Conservation (phyloP, 495 filamentous ascomycete genomes). For the Penicillium cinerascens region DNA sequence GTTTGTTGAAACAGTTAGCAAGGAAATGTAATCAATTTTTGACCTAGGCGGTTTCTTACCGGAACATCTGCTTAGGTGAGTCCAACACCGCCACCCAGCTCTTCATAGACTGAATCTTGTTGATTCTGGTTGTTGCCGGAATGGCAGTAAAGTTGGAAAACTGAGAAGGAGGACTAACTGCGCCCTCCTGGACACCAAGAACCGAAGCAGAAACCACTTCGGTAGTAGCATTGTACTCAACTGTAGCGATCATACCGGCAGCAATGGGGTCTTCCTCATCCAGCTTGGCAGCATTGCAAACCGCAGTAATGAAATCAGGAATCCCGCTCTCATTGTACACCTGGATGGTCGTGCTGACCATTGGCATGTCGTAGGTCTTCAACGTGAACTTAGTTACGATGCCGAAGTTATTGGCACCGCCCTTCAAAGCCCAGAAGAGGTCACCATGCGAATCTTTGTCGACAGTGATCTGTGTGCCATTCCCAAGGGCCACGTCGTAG, state of each 20-base stretch:
- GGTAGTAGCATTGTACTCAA: conserved; percentile 23
- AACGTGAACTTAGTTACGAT: conserved; percentile 46
- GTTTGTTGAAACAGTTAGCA: background rate
- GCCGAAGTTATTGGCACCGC: conserved; percentile 42
- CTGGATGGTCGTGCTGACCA: conserved; percentile 33
- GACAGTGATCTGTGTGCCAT: conserved; percentile 27
- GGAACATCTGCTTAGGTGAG: conserved; percentile 29
- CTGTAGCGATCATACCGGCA: conserved; percentile 19
- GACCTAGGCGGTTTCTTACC: conserved; percentile 9
- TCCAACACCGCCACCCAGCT: conserved; percentile 17
- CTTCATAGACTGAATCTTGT: conserved; percentile 24
- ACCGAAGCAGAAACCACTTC: conserved; percentile 10
- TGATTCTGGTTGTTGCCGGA: conserved; percentile 10
- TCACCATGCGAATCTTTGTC: conserved; percentile 21
- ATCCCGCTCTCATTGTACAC: conserved; percentile 30
- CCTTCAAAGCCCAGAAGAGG: conserved; percentile 40
- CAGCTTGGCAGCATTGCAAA: conserved; percentile 14
- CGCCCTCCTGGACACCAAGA: conserved; percentile 28
- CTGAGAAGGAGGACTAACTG: conserved; percentile 23
- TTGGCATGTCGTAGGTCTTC: conserved; percentile 39
- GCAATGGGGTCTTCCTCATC: conserved; percentile 20
- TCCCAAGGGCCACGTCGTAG: conserved; percentile 30
- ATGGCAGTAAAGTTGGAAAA: conserved; percentile 28
- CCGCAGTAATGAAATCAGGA: conserved; percentile 16
- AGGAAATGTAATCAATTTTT: background rate